phyloP scores from a whole-genome alignment of 805 yeast genomes.

The Zygotorulaspora florentina region DNA sequence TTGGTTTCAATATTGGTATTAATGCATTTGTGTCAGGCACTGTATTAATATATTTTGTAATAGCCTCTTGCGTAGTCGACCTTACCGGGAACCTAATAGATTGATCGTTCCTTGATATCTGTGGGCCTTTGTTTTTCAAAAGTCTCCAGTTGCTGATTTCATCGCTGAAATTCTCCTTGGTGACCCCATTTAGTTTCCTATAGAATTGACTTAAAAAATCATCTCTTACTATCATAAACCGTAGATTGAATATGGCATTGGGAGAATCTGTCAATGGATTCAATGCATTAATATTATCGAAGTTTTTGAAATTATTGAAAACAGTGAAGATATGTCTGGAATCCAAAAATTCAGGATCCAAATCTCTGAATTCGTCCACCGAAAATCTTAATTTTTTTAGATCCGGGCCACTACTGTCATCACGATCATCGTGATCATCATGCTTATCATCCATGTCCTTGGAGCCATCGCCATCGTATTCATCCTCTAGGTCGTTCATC shows the following conservation, averaged over 20 bases:
- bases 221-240: conserved; percentile 25
- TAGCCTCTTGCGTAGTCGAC: conserved; percentile 15
- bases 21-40: conserved; percentile 22
- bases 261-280: conserved; percentile 20
- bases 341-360: conserved; percentile 30
- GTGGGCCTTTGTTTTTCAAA: conserved; percentile 7
- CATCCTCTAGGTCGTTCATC: conserved; percentile 1
- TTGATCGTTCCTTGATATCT: conserved; percentile 8
- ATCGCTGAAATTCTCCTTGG: conserved; percentile 14
- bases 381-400: conserved; percentile 7
- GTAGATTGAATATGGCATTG: conserved; percentile 23
- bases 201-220: conserved; percentile 22
- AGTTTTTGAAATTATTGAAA: conserved; percentile 7
- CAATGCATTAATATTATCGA: conserved; percentile 10
- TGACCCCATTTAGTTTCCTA: conserved; percentile 12
- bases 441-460: conserved; percentile 7
- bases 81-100: conserved; percentile 22
- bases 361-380: conserved; percentile 25
- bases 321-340: conserved; percentile 21
- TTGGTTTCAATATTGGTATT: conserved; percentile 27
- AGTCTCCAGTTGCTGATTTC: conserved; percentile 15
- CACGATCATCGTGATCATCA: conserved; percentile 1
- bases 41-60: conserved; percentile 19
- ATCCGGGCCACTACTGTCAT: conserved; percentile 5
- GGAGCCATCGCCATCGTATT: conserved; percentile 4